Evolutionary conservation across 2,329 filamentous ascomycete species (phyloP).

Genomic region (Fusarium gaditjirri): DNA sequence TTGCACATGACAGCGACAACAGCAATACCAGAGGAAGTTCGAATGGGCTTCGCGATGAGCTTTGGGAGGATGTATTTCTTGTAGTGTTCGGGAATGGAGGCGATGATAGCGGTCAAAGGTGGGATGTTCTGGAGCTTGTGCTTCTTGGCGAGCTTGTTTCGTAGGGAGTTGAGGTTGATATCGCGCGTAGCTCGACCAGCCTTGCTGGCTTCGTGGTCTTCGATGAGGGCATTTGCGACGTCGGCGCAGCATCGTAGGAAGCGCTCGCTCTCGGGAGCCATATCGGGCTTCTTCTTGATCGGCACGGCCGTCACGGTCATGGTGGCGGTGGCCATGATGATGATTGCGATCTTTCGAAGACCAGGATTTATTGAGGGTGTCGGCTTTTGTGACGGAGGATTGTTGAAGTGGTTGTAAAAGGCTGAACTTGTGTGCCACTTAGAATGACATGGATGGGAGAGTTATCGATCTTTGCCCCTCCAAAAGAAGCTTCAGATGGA

Average conservation of each 20-base stretch:
- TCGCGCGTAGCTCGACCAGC: conserved; percentile 82
- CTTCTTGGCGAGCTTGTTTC: conserved; percentile 90
- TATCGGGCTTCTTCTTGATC: conserved; percentile 77
- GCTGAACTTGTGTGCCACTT: neutral
- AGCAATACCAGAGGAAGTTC: conserved; percentile 95
- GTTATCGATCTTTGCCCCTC: conserved; percentile 41
- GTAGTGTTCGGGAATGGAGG: conserved; percentile 98
- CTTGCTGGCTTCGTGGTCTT: conserved; percentile 87
- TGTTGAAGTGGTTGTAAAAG: neutral
- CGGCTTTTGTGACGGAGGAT: rapidly evolving
- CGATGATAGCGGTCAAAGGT: conserved; percentile 95
- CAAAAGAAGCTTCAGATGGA: conserved; percentile 34
- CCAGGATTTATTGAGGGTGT: rapidly evolving
- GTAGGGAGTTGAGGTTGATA: conserved; percentile 90
- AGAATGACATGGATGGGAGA: conserved; percentile 3
- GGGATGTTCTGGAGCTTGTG: conserved; percentile 89
- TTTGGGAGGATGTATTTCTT: conserved; percentile 99
- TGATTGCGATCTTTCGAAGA: neutral
- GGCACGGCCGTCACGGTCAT: conserved; percentile 72
- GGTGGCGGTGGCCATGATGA: conserved; percentile 63
- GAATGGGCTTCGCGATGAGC: conserved; percentile 95
- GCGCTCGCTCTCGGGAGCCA: conserved; percentile 92
- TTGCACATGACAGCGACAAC: conserved; percentile 99
- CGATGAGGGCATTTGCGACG: conserved; percentile 91
- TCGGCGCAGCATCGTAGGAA: conserved; percentile 95